Evolutionary conservation across 2,329 filamentous ascomycete genomes (phyloP), one percentile per base, ranked within the genome.

Genomic region (Fusarium proliferatum): DNA sequence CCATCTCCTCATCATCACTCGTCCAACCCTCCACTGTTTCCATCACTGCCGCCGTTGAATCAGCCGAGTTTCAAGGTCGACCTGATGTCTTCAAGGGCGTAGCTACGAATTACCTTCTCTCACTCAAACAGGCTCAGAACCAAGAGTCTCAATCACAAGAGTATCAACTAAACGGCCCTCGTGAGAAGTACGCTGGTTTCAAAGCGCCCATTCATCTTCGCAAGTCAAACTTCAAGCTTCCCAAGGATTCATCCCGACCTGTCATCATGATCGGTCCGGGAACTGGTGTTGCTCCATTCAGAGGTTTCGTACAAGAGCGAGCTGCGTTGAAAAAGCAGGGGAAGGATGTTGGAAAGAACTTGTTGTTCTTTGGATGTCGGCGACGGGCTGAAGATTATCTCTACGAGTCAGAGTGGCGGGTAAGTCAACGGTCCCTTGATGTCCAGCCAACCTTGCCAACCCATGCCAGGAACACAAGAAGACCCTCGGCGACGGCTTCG

Each of bases 1-100:
- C 71, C 41, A 73, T 72, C 1, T 72, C 71, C 0, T 73, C 71
- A 2, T 73, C 71, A 8, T 72, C 71, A 0, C 28, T 72, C 3
- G 59, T 66, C 2, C 69, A 72, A 16, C 65, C 71, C 1, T 61
- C 57, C 3, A 26, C 11, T 2, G 23, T 73, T 7, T 72, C 71
- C 1, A 64, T 73, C 36, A 73, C 61, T 1, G 59, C 28, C 0
- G 68, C 59, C 0, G 59, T 73, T 2, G 68, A 72, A 26, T 64
- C 61, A 3, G 39, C 48, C 5, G 28, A 45, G 6, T 34, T 69
- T 13, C 17, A 34, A 9, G 56, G 55, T 1, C 48, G 69, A 2
- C 23, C 49, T 4, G 41, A 38, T 16, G 6, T 36, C 3, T 62
- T 73, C 12, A 60, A 64, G 23, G 68, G 71, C 4, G 61, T 61